phyloP scores from a whole-genome alignment of 2,329 filamentous ascomycete genomes.

The Dothiorella sarmentorum region DNA sequence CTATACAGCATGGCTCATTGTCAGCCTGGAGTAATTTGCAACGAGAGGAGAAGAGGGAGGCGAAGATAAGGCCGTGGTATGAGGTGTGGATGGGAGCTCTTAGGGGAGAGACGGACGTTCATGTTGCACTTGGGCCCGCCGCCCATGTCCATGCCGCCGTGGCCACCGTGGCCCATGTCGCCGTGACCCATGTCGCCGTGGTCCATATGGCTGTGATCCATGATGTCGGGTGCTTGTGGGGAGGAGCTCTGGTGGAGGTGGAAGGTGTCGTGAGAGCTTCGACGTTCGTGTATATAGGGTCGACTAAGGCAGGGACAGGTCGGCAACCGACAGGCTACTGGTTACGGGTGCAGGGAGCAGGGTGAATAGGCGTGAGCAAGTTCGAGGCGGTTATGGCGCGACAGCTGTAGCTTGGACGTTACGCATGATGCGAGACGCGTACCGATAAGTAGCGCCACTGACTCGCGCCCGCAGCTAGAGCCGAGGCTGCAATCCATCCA shows the following conservation, averaged over 20 bases:
- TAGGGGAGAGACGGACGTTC: slow-evolving; percentile 62
- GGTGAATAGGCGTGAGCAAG: slow-evolving; percentile 8
- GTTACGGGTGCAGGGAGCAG: neutral
- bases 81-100: neutral
- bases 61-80: neutral
- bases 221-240: slow-evolving; percentile 11
- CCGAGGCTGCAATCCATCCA: neutral
- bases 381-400: slow-evolving; percentile 8
- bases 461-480: neutral
- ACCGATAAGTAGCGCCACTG: no score
- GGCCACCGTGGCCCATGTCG: slow-evolving; percentile 52
- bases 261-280: no score
- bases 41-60: neutral
- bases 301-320: neutral
- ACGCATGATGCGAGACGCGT: neutral
- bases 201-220: slow-evolving; percentile 40
- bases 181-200: slow-evolving; percentile 56
- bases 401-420: neutral
- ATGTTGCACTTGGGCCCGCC: slow-evolving; percentile 71
- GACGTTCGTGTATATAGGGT: no score
- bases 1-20: slow-evolving; percentile 44
- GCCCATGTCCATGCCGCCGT: slow-evolving; percentile 25
- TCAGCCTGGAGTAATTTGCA: no score
- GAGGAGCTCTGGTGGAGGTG: no score
- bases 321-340: neutral